Evolutionary conservation across 1,284 basidiomycete species (phyloP).

Genomic region (Rhodotorula mucilaginosa): DNA sequence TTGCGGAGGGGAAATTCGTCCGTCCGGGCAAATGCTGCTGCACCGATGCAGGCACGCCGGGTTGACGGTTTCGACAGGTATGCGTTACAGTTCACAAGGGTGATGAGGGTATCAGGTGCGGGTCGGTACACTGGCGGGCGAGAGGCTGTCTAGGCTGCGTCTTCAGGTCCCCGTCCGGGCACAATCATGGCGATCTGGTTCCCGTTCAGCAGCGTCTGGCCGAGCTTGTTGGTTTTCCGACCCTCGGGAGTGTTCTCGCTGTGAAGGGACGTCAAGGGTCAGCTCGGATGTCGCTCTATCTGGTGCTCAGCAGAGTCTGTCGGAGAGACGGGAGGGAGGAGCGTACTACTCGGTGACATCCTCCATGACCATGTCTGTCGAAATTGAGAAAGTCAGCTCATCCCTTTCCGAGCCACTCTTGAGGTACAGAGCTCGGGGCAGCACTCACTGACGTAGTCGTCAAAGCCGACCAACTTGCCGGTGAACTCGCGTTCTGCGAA

Average conservation of each 20-base stretch:
- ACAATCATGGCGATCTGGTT: slow-evolving; percentile 96
- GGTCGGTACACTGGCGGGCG: background rate
- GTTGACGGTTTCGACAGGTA: background rate
- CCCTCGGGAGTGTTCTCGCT: slow-evolving; percentile 81
- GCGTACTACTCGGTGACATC: slow-evolving; percentile 91
- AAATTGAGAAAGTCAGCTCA: background rate
- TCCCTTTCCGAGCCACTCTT: no score
- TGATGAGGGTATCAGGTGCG: background rate
- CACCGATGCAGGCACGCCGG: background rate
- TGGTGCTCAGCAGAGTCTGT: background rate
- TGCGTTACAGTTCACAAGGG: background rate
- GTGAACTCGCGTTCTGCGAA: slow-evolving; percentile 79
- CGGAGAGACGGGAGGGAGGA: background rate
- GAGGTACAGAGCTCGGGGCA: background rate
- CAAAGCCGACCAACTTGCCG: slow-evolving; percentile 93
- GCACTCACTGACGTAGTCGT: slow-evolving; percentile 98
- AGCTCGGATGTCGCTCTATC: background rate
- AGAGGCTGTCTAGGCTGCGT: background rate
- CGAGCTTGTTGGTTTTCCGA: slow-evolving; percentile 73
- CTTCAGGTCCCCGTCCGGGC: slow-evolving; percentile 34
- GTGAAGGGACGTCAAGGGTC: slow-evolving; percentile 3
- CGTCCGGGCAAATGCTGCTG: background rate
- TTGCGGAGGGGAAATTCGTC: no score
- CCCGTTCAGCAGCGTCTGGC: slow-evolving; percentile 90
- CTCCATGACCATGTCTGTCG: slow-evolving; percentile 91